Base-by-base conservation (phyloP, 23 red algal species). In the Chondrus crispus region DNA sequence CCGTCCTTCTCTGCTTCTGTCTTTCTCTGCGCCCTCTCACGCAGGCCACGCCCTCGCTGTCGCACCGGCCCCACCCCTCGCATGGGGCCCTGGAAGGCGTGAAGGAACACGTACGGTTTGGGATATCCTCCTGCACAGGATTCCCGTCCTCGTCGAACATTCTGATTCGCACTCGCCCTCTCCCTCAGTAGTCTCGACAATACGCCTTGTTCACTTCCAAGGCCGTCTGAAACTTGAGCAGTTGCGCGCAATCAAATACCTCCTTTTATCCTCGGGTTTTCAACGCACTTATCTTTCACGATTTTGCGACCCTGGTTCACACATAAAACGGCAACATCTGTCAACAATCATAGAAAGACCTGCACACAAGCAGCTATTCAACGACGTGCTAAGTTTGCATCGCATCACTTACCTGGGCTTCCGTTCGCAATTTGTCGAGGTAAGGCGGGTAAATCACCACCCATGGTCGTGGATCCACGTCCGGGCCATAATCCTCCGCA, bases 361-460 rank as follows among this genome's bases (percentile, higher is more conserved):
- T n/a, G n/a, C n/a, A n/a, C n/a, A n/a, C n/a, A n/a, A n/a, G n/a
- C n/a, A n/a, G n/a, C n/a, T n/a, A n/a, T n/a, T n/a, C n/a, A n/a
- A n/a, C n/a, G n/a, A n/a, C n/a, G n/a, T n/a, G n/a, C n/a, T n/a
- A n/a, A n/a, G n/a, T n/a, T n/a, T n/a, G n/a, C n/a, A n/a, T 73
- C 13, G 29, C 36, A 30, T 6, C n/a, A 51, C 87, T 13, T 90
- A 90, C 87, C 87, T 90, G 52, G 49, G 62, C 64, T 68, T 90
- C 87, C n/a, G 78, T 90, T 75, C 87, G 68, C 45, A 49, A 68
- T 45, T 70, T 71, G 58, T 92, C 89, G 38, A 92, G 50, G 77
- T 92, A 92, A 28, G 89, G 77, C 1, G 89, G 89, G 58, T 92
- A 92, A 20, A 92, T 92, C 40, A 84, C 79, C 7, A 92, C 89